Evolutionary conservation across 2,329 filamentous ascomycete species (phyloP).

Genomic region (Biscogniauxia sp.): DNA sequence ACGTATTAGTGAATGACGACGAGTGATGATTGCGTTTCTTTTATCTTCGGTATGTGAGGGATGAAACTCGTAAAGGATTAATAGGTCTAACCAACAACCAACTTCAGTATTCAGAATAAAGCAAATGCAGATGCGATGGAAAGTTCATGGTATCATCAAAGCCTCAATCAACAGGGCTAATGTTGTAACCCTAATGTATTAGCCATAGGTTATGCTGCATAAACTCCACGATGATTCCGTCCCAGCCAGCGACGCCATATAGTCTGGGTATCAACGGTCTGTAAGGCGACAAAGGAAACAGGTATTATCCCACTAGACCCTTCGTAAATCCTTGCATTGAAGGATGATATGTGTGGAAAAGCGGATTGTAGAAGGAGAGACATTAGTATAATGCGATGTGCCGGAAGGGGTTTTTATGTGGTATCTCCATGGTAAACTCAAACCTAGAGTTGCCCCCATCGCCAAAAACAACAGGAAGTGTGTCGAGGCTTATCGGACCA

Average conservation of each 20-base stretch:
- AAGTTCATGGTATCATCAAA: background rate
- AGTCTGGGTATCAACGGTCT: background rate
- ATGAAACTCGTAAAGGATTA: background rate
- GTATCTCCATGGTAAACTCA: constrained; percentile 21
- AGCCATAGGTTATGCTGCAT: background rate
- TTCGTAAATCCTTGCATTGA: background rate
- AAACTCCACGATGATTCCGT: constrained; percentile 3
- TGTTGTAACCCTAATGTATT: background rate
- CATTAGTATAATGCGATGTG: background rate
- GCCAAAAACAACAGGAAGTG: constrained; percentile 26
- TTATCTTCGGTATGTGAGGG: background rate
- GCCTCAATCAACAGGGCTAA: background rate
- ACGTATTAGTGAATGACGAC: too few species aligned
- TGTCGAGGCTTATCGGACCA: constrained; percentile 2
- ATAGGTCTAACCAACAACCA: background rate
- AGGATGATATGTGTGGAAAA: background rate
- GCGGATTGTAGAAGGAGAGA: background rate
- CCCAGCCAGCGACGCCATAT: constrained; percentile 4
- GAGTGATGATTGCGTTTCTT: too few species aligned
- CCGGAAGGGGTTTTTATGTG: constrained; percentile 4
- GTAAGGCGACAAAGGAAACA: background rate
- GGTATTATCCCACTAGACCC: background rate
- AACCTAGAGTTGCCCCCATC: constrained; percentile 24
- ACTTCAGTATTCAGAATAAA: background rate
- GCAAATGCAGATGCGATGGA: background rate